These are phyloP conservation scores for Thalia dealbata DNA, from an alignment of 176 grass and related monocot genomes.

Conservation along the genomic window DNA sequence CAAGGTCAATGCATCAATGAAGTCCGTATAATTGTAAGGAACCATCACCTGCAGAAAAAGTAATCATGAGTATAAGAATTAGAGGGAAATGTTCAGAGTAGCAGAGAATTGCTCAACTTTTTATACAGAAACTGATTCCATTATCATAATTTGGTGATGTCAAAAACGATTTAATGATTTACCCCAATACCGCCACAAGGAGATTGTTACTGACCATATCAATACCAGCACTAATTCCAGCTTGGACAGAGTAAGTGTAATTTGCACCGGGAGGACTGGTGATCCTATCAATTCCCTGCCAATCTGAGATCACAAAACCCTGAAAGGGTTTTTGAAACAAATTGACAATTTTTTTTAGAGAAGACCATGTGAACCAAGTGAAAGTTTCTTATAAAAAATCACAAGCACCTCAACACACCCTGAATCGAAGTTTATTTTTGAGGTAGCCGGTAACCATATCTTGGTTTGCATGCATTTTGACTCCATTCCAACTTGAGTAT, in stretches of 20 bases:
- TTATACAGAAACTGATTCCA: not conserved
- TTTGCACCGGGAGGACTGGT: conserved; percentile 56
- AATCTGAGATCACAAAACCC: conserved; percentile 98
- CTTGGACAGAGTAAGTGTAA: conserved; percentile 94
- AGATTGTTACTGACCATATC: conserved; percentile 54
- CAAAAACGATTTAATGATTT: not conserved
- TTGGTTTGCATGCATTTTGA: conserved; percentile 86
- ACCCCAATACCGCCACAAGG: not conserved
- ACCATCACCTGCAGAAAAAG: conserved; percentile 57
- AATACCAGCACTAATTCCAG: conserved; percentile 82
- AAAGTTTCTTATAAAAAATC: not conserved
- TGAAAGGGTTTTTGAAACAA: conserved; percentile 22
- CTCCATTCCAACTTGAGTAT: conserved; percentile 91
- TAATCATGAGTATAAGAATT: not conserved
- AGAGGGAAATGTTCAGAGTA: not conserved
- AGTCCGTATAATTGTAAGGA: conserved; percentile 69
- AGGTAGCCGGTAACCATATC: conserved; percentile 74
- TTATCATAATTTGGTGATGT: not conserved
- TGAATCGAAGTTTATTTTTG: conserved; percentile 70
- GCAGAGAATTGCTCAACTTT: not conserved
- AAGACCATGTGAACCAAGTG: not conserved
- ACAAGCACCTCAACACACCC: conserved; percentile 32
- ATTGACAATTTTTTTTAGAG: not conserved
- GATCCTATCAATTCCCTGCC: conserved; percentile 82
- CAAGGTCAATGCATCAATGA: conserved; percentile 53